Evolutionary conservation across 2,329 filamentous ascomycete genomes (phyloP), one percentile per base, ranked within the genome.

Genomic region (Xylaria sp.): DNA sequence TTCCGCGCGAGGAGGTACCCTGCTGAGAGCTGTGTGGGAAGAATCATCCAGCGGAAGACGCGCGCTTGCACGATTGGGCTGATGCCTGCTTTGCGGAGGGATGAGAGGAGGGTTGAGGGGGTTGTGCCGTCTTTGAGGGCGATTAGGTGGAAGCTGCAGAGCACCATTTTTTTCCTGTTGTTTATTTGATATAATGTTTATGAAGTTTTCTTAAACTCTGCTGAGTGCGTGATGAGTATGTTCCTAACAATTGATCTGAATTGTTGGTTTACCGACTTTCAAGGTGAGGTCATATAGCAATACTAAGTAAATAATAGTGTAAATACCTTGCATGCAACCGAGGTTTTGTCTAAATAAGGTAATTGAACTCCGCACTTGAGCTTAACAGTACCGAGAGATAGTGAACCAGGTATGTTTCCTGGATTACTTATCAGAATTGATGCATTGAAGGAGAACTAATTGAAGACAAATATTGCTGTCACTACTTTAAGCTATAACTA

Each of bases 21-120:
- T 16, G 65, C 54, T 3, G 73, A 76, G 10, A 71, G 44, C 40
- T 66, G 47, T 8, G 66, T 69, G 10, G 74, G 74, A 8, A 74
- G 60, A 27, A 76, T 71, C 71, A 76, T 76, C 74, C 75, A 76
- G 18, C 75, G 72, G 18, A 76, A 32, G 5, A 69, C 63, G 35
- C 70, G 71, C 25, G 71, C 74, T 57, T 74, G 73, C 23, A 72
- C 70, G 42, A 76, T 47, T 37, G 74, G 74, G 47, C 68, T 65
- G 42, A 73, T 62, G 53, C 70, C 70, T 27, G 66, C 64, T 48
- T 48, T 37, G 18, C 70, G 73, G 48, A 75, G 71, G 50, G 72
- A 63, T 50, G 65, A 27, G 55, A 75, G 73, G 60, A 74, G 72
- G n/a, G 69, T 53, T 29, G 66, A 40, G 40, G 60, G 35, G 16